Evolutionary conservation across 495 filamentous ascomycete genomes (phyloP).

Genomic region (Xylaria nigripes): DNA sequence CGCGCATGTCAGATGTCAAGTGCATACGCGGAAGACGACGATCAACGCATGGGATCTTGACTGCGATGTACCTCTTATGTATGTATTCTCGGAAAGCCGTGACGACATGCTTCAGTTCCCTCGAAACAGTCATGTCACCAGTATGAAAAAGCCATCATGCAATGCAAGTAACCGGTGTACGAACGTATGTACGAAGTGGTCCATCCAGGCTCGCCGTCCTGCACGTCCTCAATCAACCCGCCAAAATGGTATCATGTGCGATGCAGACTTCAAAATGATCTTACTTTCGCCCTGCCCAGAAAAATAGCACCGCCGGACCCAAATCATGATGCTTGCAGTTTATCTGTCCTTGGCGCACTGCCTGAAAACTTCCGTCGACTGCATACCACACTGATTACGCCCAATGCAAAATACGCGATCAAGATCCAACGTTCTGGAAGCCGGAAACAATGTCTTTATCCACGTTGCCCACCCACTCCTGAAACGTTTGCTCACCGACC

Average conservation of each 20-base stretch:
- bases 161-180: background rate
- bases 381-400: background rate
- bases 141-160: no score
- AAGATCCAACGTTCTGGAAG: slow-evolving; percentile 39
- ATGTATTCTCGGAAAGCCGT: no score
- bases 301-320: background rate
- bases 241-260: background rate
- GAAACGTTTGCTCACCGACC: slow-evolving; percentile 68
- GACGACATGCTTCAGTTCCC: no score
- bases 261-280: background rate
- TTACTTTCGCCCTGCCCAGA: background rate
- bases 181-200: background rate
- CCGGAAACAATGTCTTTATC: slow-evolving; percentile 67
- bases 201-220: no score
- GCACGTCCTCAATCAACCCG: background rate
- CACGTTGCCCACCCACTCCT: slow-evolving; percentile 78
- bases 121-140: no score
- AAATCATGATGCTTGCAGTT: background rate
- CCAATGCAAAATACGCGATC: background rate
- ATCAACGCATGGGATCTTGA: no score
- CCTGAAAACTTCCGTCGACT: background rate
- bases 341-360: background rate
- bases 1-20: no score
- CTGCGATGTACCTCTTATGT: no score
- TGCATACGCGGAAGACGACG: no score